These are phyloP conservation scores for Datura wrightii DNA, from an alignment of 257 asterid genomes.

Conservation along the genomic window DNA sequence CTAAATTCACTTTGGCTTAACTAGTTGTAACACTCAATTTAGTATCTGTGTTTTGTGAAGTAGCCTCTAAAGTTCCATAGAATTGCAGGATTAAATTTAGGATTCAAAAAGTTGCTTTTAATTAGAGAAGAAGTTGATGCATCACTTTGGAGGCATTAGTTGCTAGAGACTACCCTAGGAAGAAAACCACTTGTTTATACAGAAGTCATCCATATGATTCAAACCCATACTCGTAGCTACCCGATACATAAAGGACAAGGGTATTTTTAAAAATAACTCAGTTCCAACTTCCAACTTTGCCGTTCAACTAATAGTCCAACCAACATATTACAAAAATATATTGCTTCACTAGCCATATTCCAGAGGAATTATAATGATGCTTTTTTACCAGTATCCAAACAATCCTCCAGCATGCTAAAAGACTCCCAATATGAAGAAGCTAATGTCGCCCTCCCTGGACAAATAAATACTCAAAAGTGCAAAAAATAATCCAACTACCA, in stretches of 20 bases:
- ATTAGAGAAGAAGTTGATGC: not conserved
- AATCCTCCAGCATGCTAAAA: not conserved
- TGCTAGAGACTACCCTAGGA: not conserved
- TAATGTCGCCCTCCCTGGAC: not conserved
- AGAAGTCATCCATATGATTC: not conserved
- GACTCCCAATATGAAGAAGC: conserved; percentile 14
- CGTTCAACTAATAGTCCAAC: not conserved
- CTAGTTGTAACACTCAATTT: not conserved
- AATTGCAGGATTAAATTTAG: not conserved
- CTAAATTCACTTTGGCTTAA: not conserved
- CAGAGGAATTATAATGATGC: not conserved
- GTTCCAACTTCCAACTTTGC: not conserved
- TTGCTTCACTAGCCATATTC: not conserved
- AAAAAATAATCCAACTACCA: not conserved
- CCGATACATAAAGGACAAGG: not conserved
- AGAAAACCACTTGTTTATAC: not conserved
- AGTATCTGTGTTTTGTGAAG: not conserved
- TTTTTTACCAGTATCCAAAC: not conserved
- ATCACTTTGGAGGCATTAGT: conserved; percentile 22
- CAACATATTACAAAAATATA: not conserved
- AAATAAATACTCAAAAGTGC: not conserved
- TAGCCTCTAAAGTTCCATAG: not conserved
- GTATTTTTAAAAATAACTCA: not conserved
- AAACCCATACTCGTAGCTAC: not conserved
- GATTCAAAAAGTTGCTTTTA: not conserved